phyloP scores from a whole-genome alignment of 768 basidiomycete species.

The Dentipellis sp. region DNA sequence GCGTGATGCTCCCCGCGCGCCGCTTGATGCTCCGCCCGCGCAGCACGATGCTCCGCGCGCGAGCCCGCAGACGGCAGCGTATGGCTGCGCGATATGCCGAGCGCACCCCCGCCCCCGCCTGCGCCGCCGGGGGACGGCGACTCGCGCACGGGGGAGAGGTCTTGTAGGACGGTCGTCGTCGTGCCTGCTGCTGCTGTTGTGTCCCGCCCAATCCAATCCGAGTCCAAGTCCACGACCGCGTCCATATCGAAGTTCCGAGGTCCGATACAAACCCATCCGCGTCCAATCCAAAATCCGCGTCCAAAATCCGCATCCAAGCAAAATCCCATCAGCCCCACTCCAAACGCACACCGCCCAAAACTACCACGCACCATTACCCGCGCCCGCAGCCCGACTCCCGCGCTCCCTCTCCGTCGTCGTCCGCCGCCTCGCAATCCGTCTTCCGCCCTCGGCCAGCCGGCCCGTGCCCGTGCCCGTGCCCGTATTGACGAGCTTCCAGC shows the following conservation, averaged over 20 bases:
- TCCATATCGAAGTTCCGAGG: not conserved
- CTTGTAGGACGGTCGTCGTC: slow-evolving; percentile 33
- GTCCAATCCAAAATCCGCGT: not conserved
- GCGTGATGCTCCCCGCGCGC: too few species aligned
- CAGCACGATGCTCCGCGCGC: not conserved
- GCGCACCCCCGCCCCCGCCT: slow-evolving; percentile 19
- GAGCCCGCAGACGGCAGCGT: slow-evolving; percentile 47
- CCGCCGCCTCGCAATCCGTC: not conserved
- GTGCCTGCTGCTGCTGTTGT: slow-evolving; percentile 16
- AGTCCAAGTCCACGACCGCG: not conserved
- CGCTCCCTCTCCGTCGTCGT: slow-evolving; percentile 6
- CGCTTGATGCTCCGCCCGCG: too few species aligned
- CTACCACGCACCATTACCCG: not conserved
- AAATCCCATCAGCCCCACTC: not conserved
- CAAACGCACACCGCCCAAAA: not conserved
- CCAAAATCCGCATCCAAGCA: not conserved
- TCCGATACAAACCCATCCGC: not conserved
- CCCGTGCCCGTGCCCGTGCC: not conserved
- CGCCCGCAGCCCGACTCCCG: not conserved
- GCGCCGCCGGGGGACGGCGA: not conserved
- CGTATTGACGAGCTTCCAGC: slow-evolving; percentile 2
- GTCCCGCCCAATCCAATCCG: not conserved
- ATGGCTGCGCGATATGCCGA: slow-evolving; percentile 47
- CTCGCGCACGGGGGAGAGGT: slow-evolving; percentile 21
- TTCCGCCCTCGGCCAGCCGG: not conserved